phyloP scores from a whole-genome alignment of 352 stramenopile species.

The Phytophthora cactorum region DNA sequence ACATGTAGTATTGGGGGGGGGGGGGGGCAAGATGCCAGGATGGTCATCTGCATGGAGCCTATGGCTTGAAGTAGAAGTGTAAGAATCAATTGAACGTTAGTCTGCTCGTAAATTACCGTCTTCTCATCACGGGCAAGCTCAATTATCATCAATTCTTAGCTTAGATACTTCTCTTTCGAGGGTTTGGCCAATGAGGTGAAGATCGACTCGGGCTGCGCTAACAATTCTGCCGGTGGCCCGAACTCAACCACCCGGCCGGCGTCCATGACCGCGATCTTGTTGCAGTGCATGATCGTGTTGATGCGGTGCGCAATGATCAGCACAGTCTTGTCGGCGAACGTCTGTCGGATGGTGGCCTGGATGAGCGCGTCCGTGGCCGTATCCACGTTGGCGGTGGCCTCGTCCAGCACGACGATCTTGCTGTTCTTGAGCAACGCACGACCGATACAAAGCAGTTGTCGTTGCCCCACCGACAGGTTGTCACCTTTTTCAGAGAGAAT shows the following conservation, averaged over 20 bases:
- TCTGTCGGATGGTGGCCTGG: constrained; percentile 67
- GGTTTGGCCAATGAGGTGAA: constrained; percentile 50
- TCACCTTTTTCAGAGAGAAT: constrained; percentile 89
- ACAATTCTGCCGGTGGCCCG: constrained; percentile 67
- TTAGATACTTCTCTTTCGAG: neutral
- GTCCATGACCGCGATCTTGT: constrained; percentile 44
- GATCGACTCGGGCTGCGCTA: constrained; percentile 40
- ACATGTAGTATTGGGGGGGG: no score
- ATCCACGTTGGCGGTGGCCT: constrained; percentile 71
- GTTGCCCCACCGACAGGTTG: constrained; percentile 95
- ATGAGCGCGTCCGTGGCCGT: constrained; percentile 62
- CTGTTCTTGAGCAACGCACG: constrained; percentile 90
- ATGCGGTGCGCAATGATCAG: constrained; percentile 96
- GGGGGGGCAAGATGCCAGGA: neutral
- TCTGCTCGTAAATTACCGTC: no score
- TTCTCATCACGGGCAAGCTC: no score
- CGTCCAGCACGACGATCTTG: constrained; percentile 93
- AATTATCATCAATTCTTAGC: neutral
- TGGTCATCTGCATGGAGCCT: neutral
- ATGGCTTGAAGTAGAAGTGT: no score
- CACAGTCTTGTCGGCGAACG: constrained; percentile 89
- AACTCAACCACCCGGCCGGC: constrained; percentile 86
- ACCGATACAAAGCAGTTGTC: constrained; percentile 95
- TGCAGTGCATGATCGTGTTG: constrained; percentile 71
- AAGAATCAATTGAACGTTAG: no score